A percentile compares a stretch with the other conserved stretches of the same genome.
These are phyloP conservation scores for Raphanus raphanistrum DNA, from an alignment of 345 rosid genomes.

Conservation along the genomic window DNA sequence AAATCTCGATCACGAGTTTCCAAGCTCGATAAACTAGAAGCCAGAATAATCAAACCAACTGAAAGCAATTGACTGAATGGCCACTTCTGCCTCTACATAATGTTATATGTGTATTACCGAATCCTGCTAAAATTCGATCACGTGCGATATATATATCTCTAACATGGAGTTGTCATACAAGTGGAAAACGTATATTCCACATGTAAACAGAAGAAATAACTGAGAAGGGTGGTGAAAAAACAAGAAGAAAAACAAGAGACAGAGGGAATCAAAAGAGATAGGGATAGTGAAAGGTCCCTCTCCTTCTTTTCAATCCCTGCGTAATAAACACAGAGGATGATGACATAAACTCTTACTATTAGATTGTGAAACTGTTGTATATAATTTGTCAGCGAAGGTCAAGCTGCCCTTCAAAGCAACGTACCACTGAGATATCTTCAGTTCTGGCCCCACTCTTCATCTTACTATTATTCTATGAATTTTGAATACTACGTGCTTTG, in stretches of 20 bases:
- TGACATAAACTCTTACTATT: conserved; percentile 35
- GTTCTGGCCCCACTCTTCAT: conserved; percentile 13
- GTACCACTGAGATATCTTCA: conserved; percentile 39
- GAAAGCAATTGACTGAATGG: background rate
- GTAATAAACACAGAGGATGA: conserved; percentile 38
- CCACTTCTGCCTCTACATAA: background rate
- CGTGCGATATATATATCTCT: conserved; percentile 15
- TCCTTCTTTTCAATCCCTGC: conserved; percentile 27
- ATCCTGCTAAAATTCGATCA: conserved; percentile 24
- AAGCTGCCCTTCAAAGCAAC: conserved; percentile 41
- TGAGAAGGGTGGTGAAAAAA: conserved; percentile 18
- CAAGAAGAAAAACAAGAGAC: conserved; percentile 33
- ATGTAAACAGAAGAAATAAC: conserved; percentile 12
- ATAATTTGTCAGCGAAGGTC: conserved; percentile 41
- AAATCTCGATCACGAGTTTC: background rate
- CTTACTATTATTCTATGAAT: background rate
- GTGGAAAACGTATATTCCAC: conserved; percentile 28
- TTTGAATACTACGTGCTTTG: background rate
- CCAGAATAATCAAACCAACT: background rate
- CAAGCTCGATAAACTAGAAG: background rate
- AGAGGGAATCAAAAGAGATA: conserved; percentile 35
- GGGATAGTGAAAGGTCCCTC: conserved; percentile 33
- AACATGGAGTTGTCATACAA: conserved; percentile 27
- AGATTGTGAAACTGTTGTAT: background rate
- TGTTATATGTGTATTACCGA: background rate